Evolutionary conservation across 1,139 yeast genomes (phyloP).

Genomic region (Pichia sp.): DNA sequence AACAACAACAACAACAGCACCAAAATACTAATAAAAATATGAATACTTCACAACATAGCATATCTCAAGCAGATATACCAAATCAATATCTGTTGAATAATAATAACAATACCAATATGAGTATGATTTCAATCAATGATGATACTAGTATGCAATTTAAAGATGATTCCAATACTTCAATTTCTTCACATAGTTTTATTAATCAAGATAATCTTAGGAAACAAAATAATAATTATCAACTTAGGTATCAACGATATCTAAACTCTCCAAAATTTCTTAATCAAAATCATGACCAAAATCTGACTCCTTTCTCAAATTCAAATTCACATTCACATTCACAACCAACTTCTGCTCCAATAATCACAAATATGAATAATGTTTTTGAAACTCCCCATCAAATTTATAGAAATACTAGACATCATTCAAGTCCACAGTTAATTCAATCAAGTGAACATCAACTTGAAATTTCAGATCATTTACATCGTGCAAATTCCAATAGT

Average conservation of each 20-base stretch:
- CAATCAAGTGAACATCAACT: neutral
- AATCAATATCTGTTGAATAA: slow-evolving; percentile 11
- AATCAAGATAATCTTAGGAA: slow-evolving; percentile 1
- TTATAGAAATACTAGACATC: slow-evolving; percentile 4
- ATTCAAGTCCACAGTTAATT: slow-evolving; percentile 8
- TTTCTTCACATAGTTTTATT: slow-evolving; percentile 29
- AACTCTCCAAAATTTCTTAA: neutral
- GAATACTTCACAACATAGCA: slow-evolving; percentile 13
- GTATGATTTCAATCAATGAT: slow-evolving; percentile 26
- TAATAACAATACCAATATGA: slow-evolving; percentile 18
- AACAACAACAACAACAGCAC: slow-evolving; percentile 10
- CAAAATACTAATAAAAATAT: neutral
- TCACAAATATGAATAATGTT: neutral
- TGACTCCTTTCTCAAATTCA: neutral
- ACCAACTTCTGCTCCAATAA: neutral
- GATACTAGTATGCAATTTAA: slow-evolving; percentile 30
- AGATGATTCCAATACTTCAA: slow-evolving; percentile 35
- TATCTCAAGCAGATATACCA: neutral
- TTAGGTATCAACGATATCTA: neutral
- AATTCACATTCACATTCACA: neutral
- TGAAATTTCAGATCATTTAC: neutral
- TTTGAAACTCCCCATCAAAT: slow-evolving; percentile 1
- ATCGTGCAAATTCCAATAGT: too few species aligned
- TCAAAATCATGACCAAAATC: too few species aligned
- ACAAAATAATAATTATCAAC: neutral